These are phyloP conservation scores for Rubia tinctorum DNA, from an alignment of 305 asterid species.

Conservation along the genomic window DNA sequence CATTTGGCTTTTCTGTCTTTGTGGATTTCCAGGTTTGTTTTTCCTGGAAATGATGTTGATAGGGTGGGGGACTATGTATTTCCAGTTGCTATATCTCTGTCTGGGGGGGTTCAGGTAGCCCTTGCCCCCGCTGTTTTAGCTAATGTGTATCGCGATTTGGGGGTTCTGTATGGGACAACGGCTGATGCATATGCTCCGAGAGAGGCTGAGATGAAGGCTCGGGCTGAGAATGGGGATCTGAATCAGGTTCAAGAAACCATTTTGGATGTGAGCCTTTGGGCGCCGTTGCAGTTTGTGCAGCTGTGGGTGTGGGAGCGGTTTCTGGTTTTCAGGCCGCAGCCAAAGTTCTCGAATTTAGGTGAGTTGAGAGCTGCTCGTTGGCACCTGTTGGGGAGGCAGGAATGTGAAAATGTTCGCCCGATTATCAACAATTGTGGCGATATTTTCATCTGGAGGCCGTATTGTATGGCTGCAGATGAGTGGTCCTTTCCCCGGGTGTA, in stretches of 20 bases:
- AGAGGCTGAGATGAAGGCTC: neutral
- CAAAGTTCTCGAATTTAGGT: constrained; percentile 14
- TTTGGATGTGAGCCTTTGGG: constrained; percentile 22
- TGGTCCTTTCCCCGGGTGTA: constrained; percentile 29
- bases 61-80: constrained; percentile 21
- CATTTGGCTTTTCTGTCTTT: constrained; percentile 39
- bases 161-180: constrained; percentile 24
- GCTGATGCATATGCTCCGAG: neutral
- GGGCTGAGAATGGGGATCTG: neutral
- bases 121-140: constrained; percentile 39
- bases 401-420: constrained; percentile 24
- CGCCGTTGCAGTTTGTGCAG: constrained; percentile 35
- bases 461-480: constrained; percentile 25
- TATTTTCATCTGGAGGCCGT: constrained; percentile 37
- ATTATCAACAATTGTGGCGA: constrained; percentile 25
- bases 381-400: constrained; percentile 13
- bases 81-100: constrained; percentile 26
- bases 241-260: neutral
- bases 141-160: constrained; percentile 31
- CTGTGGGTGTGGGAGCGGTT: constrained; percentile 56
- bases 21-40: too few species aligned
- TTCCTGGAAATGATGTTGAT: constrained; percentile 28
- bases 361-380: constrained; percentile 32
- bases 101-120: too few species aligned
- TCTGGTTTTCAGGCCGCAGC: constrained; percentile 22